A percentile compares a stretch with the other conserved stretches of the same genome.
These are phyloP conservation scores for Citrullus mucosospermus DNA, from an alignment of 306 rosid species.

Conservation along the genomic window DNA sequence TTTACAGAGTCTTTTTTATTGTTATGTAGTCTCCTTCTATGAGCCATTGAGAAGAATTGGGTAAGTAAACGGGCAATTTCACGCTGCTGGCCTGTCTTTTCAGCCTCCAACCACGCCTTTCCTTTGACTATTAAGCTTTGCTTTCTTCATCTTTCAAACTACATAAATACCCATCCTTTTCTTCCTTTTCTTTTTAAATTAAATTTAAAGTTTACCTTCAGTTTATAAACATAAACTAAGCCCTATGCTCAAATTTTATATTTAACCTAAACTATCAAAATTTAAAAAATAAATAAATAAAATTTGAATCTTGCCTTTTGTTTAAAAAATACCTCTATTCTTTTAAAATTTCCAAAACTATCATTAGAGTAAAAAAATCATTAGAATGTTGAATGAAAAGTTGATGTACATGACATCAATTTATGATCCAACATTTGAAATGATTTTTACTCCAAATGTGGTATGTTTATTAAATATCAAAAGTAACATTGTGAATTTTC, in stretches of 20 bases:
- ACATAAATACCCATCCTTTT: background rate
- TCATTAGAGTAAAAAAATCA: no score
- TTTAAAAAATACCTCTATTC: background rate
- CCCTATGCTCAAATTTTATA: background rate
- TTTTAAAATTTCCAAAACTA: no score
- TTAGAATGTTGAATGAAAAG: no score
- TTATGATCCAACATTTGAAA: no score
- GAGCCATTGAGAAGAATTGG: background rate
- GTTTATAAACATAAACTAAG: background rate
- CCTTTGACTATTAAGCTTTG: background rate
- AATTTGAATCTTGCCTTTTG: no score
- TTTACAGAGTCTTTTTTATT: no score
- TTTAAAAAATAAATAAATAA: no score
- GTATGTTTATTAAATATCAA: no score
- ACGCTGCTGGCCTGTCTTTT: constrained; percentile 5
- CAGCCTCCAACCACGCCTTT: background rate
- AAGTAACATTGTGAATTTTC: no score
- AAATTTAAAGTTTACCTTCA: background rate
- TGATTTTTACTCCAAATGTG: no score
- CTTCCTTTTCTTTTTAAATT: background rate
- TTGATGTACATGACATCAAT: no score
- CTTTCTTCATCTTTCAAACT: background rate
- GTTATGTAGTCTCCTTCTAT: background rate
- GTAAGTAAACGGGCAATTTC: constrained; percentile 1
- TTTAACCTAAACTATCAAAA: background rate